phyloP scores from a whole-genome alignment of 148 eudicot species.

The Dysphania ambrosioides region DNA sequence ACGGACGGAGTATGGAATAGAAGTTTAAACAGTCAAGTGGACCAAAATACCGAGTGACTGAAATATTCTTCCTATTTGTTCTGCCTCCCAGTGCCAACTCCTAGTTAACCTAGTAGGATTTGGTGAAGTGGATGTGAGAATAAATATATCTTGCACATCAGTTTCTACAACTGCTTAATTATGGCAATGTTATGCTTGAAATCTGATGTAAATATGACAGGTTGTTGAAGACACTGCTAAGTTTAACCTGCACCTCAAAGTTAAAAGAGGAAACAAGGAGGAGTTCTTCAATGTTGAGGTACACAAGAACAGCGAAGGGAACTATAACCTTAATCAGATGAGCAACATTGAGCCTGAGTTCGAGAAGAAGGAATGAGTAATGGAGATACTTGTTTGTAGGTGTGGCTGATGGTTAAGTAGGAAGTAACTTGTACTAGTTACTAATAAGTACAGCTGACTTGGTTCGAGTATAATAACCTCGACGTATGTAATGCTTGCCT shows the following conservation, averaged over 20 bases:
- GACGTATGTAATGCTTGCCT: background rate
- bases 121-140: background rate
- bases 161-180: background rate
- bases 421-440: background rate
- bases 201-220: slow-evolving; percentile 27
- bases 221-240: slow-evolving; percentile 55
- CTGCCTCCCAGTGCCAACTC: background rate
- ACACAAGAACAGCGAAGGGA: slow-evolving; percentile 68
- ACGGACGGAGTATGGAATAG: too few species aligned
- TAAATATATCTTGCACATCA: background rate
- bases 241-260: slow-evolving; percentile 65
- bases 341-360: slow-evolving; percentile 28
- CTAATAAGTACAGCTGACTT: slow-evolving; percentile 8
- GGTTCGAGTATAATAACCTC: slow-evolving; percentile 1
- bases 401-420: background rate
- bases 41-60: too few species aligned
- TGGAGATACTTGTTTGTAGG: background rate
- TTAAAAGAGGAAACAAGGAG: slow-evolving; percentile 73
- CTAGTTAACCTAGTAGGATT: background rate
- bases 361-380: slow-evolving; percentile 1
- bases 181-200: background rate
- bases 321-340: slow-evolving; percentile 67
- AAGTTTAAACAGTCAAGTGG: background rate
- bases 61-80: too few species aligned
- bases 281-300: slow-evolving; percentile 86